Percentiles rank a stretch among this genome's conserved stretches.
phyloP scores from a whole-genome alignment of 73 alveolate species.

The Uronychia binucleata region DNA sequence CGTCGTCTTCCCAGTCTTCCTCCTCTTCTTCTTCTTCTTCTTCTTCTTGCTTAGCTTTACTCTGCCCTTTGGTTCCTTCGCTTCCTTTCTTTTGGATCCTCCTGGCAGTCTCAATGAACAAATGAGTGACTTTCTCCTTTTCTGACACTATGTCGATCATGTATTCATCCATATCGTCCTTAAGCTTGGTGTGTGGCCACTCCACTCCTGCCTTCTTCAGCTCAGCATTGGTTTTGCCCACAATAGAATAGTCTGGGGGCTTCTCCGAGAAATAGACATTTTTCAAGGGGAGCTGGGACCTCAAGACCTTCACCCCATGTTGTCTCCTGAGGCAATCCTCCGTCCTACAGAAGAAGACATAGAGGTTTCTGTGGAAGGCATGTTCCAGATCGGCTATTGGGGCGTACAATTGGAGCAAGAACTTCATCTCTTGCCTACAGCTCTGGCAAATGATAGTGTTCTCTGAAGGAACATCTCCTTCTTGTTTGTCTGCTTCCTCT shows the following conservation, averaged over 20 bases:
- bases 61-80: too few relatives aligned
- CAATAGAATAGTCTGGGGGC: neutral
- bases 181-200: neutral
- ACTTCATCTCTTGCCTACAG: neutral
- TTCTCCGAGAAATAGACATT: neutral
- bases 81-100: neutral
- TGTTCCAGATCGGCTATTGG: neutral
- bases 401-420: neutral
- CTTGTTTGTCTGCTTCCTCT: neutral
- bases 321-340: neutral
- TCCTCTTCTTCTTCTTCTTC: too few relatives aligned
- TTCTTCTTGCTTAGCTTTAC: too few relatives aligned
- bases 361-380: neutral
- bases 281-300: neutral
- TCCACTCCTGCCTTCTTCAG: conserved; percentile 1
- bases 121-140: neutral
- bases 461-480: neutral
- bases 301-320: neutral
- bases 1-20: too few relatives aligned
- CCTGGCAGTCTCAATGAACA: neutral
- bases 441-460: neutral
- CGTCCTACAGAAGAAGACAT: neutral
- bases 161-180: neutral
- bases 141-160: neutral
- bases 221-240: neutral